Conservation (phyloP, 1,284 basidiomycete species). For the Microbotryum intermedium region DNA sequence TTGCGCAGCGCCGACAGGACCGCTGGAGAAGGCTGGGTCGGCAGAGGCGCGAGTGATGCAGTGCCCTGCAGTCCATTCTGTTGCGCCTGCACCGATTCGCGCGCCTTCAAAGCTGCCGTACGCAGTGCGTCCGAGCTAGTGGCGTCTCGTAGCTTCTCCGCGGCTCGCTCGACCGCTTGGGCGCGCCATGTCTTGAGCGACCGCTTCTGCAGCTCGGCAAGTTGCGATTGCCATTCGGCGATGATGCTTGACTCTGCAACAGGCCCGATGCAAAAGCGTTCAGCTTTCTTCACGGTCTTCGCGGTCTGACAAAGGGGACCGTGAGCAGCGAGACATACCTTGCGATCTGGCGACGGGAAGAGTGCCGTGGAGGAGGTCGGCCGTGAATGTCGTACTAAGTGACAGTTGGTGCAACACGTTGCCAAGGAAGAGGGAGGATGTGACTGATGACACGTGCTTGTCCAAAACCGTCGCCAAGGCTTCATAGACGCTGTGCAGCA, state of each 20-base stretch:
- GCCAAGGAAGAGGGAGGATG: slow-evolving; percentile 15
- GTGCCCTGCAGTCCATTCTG: no score
- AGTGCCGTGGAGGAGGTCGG: slow-evolving; percentile 8
- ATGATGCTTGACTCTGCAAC: background rate
- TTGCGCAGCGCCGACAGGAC: slow-evolving; percentile 8
- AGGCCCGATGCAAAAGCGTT: no score
- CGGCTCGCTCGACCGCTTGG: slow-evolving; percentile 5
- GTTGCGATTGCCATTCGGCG: slow-evolving; percentile 1
- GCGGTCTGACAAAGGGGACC: background rate
- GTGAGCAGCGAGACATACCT: background rate
- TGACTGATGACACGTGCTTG: background rate
- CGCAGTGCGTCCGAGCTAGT: background rate
- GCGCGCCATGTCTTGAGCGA: slow-evolving; percentile 11
- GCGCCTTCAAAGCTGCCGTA: background rate
- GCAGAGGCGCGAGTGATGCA: background rate
- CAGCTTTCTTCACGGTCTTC: no score
- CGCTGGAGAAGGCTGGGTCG: slow-evolving; percentile 6
- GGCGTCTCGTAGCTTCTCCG: slow-evolving; percentile 3
- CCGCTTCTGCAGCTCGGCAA: background rate
- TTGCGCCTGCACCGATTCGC: no score
- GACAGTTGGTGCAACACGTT: slow-evolving; percentile 9
- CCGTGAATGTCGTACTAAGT: background rate
- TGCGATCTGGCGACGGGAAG: background rate
- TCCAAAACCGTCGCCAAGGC: slow-evolving; percentile 5
- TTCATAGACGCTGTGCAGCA: slow-evolving; percentile 5